phyloP scores from a whole-genome alignment of 306 rosid genomes.

The Fragaria ananassa region DNA sequence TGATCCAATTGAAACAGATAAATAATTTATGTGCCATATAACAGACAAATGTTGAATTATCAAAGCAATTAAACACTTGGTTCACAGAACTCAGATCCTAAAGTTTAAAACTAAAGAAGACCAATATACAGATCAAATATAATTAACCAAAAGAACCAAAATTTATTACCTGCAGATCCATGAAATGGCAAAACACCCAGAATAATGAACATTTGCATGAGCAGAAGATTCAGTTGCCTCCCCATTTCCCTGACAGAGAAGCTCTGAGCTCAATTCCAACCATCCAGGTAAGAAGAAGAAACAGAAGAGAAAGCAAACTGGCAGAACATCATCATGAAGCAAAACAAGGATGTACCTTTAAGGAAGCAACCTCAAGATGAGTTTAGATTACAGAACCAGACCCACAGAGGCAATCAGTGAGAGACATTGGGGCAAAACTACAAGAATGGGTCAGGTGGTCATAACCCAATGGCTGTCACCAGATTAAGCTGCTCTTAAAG shows the following conservation, averaged over 20 bases:
- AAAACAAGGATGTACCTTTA: conserved; percentile 35
- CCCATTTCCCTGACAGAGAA: conserved; percentile 45
- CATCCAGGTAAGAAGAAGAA: conserved; percentile 22
- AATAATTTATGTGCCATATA: neutral
- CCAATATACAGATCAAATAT: conserved; percentile 16
- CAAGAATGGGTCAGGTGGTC: conserved; percentile 32
- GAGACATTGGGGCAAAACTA: conserved; percentile 16
- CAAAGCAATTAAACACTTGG: neutral
- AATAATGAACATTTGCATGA: conserved; percentile 47
- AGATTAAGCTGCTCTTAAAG: conserved; percentile 16
- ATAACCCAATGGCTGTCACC: conserved; percentile 21
- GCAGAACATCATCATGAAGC: conserved; percentile 34
- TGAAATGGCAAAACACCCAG: conserved; percentile 35
- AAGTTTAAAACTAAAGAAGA: neutral
- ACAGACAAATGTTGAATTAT: neutral
- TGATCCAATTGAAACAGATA: neutral
- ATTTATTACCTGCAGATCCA: conserved; percentile 68
- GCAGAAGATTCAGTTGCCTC: conserved; percentile 37
- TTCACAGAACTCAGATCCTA: conserved; percentile 27
- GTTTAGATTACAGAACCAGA: conserved; percentile 41
- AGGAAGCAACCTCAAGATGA: conserved; percentile 31
- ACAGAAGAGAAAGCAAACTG: conserved; percentile 25
- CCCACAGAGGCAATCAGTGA: conserved; percentile 33
- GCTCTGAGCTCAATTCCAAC: conserved; percentile 32
- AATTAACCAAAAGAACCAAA: conserved; percentile 16